phyloP scores from a whole-genome alignment of 768 basidiomycete genomes.

The Cytidiella melzeri region DNA sequence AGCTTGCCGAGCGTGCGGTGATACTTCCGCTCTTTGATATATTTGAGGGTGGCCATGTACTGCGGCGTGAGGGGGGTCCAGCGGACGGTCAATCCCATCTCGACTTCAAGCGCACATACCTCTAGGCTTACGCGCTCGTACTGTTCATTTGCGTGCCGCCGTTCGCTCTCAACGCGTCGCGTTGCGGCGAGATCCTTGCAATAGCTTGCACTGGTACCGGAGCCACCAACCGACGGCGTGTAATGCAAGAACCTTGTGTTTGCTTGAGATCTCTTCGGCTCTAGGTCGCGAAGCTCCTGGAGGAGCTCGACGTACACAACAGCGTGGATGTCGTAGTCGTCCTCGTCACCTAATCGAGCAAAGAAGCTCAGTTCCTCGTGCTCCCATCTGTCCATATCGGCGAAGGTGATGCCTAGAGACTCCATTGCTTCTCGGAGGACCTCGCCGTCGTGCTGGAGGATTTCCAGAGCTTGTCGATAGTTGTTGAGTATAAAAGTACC shows the following conservation, averaged over 20 bases:
- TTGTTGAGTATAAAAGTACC: slow-evolving; percentile 22
- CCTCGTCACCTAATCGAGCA: slow-evolving; percentile 19
- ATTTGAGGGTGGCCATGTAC: slow-evolving; percentile 21
- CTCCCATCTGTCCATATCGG: slow-evolving; percentile 18
- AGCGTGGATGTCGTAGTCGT: slow-evolving; percentile 20
- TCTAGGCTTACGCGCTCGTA: slow-evolving; percentile 13
- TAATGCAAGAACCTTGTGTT: background rate
- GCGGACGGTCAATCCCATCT: slow-evolving; percentile 20
- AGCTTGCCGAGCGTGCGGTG: slow-evolving; percentile 27
- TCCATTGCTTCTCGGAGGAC: background rate
- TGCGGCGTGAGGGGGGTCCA: slow-evolving; percentile 23
- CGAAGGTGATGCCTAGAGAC: slow-evolving; percentile 9
- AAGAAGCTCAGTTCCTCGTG: slow-evolving; percentile 25
- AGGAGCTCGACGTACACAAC: slow-evolving; percentile 29
- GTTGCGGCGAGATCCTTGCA: slow-evolving; percentile 4
- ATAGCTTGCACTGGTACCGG: background rate
- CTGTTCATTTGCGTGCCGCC: slow-evolving; percentile 12
- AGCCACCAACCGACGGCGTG: background rate
- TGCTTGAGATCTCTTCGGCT: background rate
- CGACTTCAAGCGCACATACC: slow-evolving; percentile 10
- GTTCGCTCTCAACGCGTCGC: slow-evolving; percentile 19
- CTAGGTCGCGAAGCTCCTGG: slow-evolving; percentile 12
- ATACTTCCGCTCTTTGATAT: slow-evolving; percentile 20
- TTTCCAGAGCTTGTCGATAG: slow-evolving; percentile 26
- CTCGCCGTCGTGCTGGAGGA: slow-evolving; percentile 15